These are phyloP conservation scores for Aspergillus nomiae DNA, from an alignment of 2,329 filamentous ascomycete genomes.

Conservation along the genomic window DNA sequence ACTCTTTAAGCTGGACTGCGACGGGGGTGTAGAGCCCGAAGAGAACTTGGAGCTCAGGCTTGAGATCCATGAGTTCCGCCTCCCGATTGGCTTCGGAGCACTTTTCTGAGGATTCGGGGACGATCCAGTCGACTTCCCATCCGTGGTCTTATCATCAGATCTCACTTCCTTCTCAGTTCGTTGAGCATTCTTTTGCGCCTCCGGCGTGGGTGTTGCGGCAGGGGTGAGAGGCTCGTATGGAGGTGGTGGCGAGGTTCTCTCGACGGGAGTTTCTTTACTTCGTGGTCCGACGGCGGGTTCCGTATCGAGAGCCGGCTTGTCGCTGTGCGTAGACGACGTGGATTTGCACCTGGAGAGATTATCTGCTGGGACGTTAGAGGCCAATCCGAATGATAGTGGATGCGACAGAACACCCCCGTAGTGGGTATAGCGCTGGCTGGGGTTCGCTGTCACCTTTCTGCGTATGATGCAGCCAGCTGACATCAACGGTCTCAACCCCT, in stretches of 20 bases:
- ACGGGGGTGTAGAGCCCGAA: conserved; percentile 50
- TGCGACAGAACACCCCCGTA: not conserved
- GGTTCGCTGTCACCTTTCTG: conserved; percentile 66
- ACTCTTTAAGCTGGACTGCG: conserved; percentile 37
- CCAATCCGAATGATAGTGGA: not conserved
- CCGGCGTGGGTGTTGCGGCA: conserved; percentile 16
- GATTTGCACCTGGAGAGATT: conserved; percentile 40
- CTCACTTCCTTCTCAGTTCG: conserved; percentile 22
- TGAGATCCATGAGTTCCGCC: conserved; percentile 86
- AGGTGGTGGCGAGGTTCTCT: conserved; percentile 22
- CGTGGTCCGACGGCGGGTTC: conserved; percentile 21
- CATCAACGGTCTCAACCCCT: conserved; percentile 78
- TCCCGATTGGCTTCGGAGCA: conserved; percentile 45
- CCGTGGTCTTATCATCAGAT: conserved; percentile 21
- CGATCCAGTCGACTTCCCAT: conserved; percentile 25
- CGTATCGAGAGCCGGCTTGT: conserved; percentile 28
- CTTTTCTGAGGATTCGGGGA: conserved; percentile 28
- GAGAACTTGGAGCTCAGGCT: conserved; percentile 93
- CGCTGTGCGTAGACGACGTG: conserved; percentile 33
- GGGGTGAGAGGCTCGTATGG: conserved; percentile 16
- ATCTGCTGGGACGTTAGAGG: conserved; percentile 24
- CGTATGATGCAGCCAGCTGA: conserved; percentile 87
- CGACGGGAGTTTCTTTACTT: conserved; percentile 23
- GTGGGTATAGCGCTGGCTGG: not conserved
- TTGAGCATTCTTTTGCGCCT: conserved; percentile 17